Evolutionary conservation across 2,329 filamentous ascomycete genomes (phyloP).

Genomic region (Trichoderma guizhouense): DNA sequence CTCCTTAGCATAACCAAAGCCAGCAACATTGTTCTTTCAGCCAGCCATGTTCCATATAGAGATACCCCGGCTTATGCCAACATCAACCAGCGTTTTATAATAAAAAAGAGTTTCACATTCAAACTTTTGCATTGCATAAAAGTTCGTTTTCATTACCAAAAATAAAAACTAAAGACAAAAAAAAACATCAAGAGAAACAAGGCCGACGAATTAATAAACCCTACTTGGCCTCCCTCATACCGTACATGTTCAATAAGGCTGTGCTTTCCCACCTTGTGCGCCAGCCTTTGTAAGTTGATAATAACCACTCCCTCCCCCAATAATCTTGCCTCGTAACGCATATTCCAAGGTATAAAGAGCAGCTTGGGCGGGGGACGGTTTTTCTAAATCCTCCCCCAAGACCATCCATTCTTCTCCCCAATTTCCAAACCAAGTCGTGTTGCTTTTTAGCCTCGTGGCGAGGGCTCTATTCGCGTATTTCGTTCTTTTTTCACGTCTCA

Average conservation of each 20-base stretch:
- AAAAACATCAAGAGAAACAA: slow-evolving; percentile 23
- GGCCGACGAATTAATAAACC: slow-evolving; percentile 24
- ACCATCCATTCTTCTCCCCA: background rate
- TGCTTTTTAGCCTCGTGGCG: background rate
- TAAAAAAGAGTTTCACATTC: background rate
- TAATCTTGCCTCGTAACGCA: slow-evolving; percentile 10
- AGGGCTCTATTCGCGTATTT: background rate
- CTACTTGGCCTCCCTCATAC: slow-evolving; percentile 24
- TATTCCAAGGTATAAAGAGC: slow-evolving; percentile 16
- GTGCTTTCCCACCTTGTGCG: slow-evolving; percentile 29
- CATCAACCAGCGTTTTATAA: background rate
- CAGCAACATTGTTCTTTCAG: background rate
- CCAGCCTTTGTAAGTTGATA: slow-evolving; percentile 23
- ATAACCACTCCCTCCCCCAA: slow-evolving; percentile 17
- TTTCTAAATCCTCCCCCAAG: background rate
- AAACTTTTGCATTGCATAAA: background rate
- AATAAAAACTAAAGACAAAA: slow-evolving; percentile 24
- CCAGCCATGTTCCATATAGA: background rate
- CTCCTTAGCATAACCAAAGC: slow-evolving; percentile 38
- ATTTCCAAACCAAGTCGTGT: background rate
- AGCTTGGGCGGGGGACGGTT: background rate
- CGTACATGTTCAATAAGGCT: slow-evolving; percentile 26
- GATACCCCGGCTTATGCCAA: background rate
- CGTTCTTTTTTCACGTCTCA: background rate
- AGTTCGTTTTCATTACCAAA: slow-evolving; percentile 18